Evolutionary conservation across 2,329 filamentous ascomycete species (phyloP), one percentile per base, ranked within the genome.

Genomic region (Endocalyx cinctus): DNA sequence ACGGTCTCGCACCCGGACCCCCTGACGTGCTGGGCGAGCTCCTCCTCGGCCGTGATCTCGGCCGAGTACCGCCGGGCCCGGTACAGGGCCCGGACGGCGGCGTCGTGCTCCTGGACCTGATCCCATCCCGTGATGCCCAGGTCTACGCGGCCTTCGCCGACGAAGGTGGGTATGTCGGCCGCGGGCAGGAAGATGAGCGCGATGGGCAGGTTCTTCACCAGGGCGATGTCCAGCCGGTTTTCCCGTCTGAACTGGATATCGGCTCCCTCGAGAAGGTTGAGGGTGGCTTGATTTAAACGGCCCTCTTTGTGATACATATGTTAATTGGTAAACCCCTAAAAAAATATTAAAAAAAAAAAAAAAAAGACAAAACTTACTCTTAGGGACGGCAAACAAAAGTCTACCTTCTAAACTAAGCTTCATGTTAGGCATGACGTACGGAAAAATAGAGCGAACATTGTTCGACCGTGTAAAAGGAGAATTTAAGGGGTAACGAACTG

Each of bases 241-340:
- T 96, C 88, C 56, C 92, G 83, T 60, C 86, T 82, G 70, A 98
- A 98, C 62, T 98, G 88, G 52, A 98, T 90, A 62, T 98, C 92
- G 52, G 85, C 87, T 46, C 92, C 92, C 55, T 89, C 76, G 34
- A 98, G 84, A 32, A 98, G 81, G 60, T 97, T 88, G 31, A 98
- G 78, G 34, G 86, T 80, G 38, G 87, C 79, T 64, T 87, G 78
- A 64, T 96, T 85, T 35, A 98, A 80, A 36, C 92, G 86, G 45
- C 92, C 92, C 83, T 98, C 88, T 94, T 55, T n/a, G n/a, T n/a
- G n/a, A n/a, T n/a, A n/a, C n/a, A n/a, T n/a, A n/a, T n/a, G n/a
- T n/a, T n/a, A n/a, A n/a, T n/a, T n/a, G n/a, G n/a, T n/a, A n/a
- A n/a, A n/a, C n/a, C n/a, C n/a, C n/a, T n/a, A n/a, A n/a, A n/a